Conservation (phyloP, 257 asterid genomes). For the Solanum tarapatanum region DNA sequence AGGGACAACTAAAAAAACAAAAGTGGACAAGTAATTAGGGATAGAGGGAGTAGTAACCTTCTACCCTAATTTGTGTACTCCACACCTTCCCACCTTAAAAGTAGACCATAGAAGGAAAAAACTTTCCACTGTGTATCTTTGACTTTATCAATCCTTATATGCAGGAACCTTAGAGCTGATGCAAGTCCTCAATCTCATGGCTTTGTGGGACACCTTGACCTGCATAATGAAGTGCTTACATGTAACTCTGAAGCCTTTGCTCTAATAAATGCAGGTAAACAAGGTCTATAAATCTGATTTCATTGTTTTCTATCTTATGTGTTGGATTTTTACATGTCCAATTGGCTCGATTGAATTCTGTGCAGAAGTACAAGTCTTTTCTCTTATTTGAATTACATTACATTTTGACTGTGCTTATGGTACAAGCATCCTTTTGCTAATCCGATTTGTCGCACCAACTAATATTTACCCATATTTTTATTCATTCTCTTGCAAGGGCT, state of each 20-base stretch:
- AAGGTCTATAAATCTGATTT: slow-evolving; percentile 22
- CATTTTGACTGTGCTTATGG: not conserved
- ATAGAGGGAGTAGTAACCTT: not conserved
- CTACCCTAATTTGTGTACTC: not conserved
- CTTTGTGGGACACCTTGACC: slow-evolving; percentile 39
- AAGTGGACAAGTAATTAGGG: not conserved
- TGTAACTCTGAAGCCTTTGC: slow-evolving; percentile 60
- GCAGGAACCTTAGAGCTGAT: slow-evolving; percentile 79
- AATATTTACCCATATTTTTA: not conserved
- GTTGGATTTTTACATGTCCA: not conserved
- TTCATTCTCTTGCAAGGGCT: not conserved
- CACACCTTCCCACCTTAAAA: not conserved
- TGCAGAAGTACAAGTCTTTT: not conserved
- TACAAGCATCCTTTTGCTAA: not conserved
- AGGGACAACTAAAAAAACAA: too few species aligned
- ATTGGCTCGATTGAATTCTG: not conserved
- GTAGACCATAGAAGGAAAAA: not conserved
- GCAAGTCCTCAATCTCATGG: slow-evolving; percentile 29
- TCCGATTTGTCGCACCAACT: not conserved
- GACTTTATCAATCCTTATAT: slow-evolving; percentile 8
- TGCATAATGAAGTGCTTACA: slow-evolving; percentile 56
- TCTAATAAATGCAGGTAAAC: slow-evolving; percentile 54
- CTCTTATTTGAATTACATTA: not conserved
- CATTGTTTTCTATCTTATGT: not conserved
- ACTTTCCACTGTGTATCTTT: not conserved